Evolutionary conservation across 345 rosid species (phyloP), one percentile per base, ranked within the genome.

Genomic region (Melastoma malabathricum): DNA sequence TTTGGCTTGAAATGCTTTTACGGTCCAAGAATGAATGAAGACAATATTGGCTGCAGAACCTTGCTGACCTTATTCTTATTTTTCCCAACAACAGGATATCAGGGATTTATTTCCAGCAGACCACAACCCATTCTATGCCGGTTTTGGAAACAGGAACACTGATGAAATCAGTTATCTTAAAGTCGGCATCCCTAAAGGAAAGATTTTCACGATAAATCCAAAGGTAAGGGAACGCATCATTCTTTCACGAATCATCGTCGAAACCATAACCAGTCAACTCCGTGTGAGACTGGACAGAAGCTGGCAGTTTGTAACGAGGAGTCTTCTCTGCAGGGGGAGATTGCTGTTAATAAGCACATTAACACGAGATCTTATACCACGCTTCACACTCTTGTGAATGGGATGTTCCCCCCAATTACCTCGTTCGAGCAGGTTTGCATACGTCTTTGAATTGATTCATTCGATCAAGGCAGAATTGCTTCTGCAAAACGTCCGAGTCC

Each of bases 101-200:
- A 79, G 63, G 55, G 88, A 76, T 1, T 72, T 92, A 74, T 92
- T 87, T 72, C 98, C 98, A 65, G 50, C 77, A 0, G 97, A 92
- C 50, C 69, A 68, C 84, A 84, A 79, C 59, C 98, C 98, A 2
- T 92, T 92, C 76, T 92, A 92, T 64, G 98, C 98, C 65, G 98
- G 98, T 55, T 92, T 92, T 67, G 98, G 98, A 56, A 92, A 92
- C 61, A 75, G 98, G 76, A 74, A 84, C 69, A 92, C 98, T 1
- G 98, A 92, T 64, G 98, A 92, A 72, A 67, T 87, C 63, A 92
- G 98, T 78, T 92, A 92, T 68, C 87, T 84, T 39, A 88, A 84
- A 71, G 97, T 92, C 15, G 98, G 98, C 53, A 92, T 92, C 58
- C 98, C 98, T 0, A 84, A 66, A 31, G 98, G 98, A 54, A 92